Conservation (phyloP, 2,329 filamentous ascomycete genomes). For the Tolypocladium album region DNA sequence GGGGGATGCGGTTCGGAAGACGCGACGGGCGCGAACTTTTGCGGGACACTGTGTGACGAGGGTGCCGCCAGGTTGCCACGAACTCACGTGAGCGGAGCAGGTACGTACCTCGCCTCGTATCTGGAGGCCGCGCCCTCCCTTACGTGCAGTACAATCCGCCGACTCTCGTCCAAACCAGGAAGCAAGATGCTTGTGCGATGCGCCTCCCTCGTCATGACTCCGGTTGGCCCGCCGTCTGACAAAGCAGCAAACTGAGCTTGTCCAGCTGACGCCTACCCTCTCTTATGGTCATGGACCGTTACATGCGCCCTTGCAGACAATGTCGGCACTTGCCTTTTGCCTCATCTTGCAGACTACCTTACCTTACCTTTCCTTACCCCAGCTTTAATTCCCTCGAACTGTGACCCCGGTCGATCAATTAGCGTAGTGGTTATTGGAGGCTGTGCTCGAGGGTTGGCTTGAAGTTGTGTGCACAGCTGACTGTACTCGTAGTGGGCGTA, state of each 20-base stretch:
- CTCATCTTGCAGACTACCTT: not conserved
- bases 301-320: not conserved
- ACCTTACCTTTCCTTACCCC: too few species aligned
- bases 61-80: constrained; percentile 28
- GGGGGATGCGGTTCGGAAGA: constrained; percentile 29
- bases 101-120: not conserved
- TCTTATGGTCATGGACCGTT: not conserved
- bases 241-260: not conserved
- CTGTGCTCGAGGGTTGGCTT: too few species aligned
- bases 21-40: constrained; percentile 31
- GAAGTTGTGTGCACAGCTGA: too few species aligned
- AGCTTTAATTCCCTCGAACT: not conserved
- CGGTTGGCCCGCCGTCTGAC: not conserved
- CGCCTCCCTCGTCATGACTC: not conserved
- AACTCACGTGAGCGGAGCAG: constrained; percentile 28
- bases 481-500: not conserved
- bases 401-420: not conserved
- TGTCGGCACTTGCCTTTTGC: not conserved
- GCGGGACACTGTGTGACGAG: constrained; percentile 19
- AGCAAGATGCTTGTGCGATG: not conserved
- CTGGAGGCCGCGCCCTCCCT: not conserved
- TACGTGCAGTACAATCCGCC: not conserved
- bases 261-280: not conserved
- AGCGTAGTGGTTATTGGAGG: too few species aligned
- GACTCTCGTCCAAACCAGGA: not conserved